Conservation (phyloP, 164 flowering plant species). For the Akebia trifoliata region DNA sequence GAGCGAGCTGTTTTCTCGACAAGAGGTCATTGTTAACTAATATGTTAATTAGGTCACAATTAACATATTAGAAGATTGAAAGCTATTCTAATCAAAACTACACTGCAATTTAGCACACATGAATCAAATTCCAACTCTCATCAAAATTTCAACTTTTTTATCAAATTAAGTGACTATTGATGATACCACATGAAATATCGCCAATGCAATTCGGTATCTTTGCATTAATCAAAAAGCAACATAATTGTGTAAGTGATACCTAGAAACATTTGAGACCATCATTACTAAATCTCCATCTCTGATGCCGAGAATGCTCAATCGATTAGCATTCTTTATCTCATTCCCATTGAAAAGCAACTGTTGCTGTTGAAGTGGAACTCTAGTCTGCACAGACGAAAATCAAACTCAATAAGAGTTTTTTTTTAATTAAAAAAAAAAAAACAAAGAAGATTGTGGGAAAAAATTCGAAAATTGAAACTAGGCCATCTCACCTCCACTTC, state of each 20-base stretch:
- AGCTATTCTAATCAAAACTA: no score
- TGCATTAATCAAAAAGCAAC: background rate
- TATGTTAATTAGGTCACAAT: no score
- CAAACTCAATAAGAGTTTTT: background rate
- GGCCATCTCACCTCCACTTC: constrained; percentile 74
- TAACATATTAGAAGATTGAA: no score
- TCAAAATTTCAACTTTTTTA: background rate
- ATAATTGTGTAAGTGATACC: constrained; percentile 20
- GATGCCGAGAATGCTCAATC: constrained; percentile 65
- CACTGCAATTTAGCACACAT: background rate
- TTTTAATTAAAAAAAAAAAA: constrained; percentile 4
- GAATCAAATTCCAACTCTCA: background rate
- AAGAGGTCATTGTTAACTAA: no score
- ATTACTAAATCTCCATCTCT: constrained; percentile 82
- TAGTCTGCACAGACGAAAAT: constrained; percentile 39
- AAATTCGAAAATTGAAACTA: background rate
- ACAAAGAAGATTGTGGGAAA: background rate
- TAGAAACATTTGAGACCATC: constrained; percentile 58
- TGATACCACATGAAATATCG: background rate
- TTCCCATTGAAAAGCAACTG: constrained; percentile 76
- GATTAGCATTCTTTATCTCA: constrained; percentile 64
- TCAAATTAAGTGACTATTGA: background rate
- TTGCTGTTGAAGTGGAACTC: constrained; percentile 75
- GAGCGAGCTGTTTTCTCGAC: no score
- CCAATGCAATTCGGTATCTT: background rate